Base-by-base conservation (phyloP, 2,329 filamentous ascomycete genomes). In the Botryotinia calthae region DNA sequence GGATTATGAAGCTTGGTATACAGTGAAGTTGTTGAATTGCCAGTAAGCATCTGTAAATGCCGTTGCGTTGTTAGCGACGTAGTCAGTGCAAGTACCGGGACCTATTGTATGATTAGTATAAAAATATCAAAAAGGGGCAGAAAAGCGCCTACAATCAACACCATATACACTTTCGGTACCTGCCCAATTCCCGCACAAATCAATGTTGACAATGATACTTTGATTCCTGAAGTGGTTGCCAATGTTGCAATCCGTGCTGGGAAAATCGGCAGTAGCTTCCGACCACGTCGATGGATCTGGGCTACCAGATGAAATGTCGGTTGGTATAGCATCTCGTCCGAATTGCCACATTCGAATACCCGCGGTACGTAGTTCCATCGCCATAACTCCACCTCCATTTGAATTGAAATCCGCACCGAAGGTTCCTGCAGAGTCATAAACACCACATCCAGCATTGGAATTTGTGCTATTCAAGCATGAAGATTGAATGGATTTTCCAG, bases 121-220 rank as follows among this genome's bases (percentile, higher is more conserved):
- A 5, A 5, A 22, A 37, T 22, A 18, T 56, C n/a, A 28, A 28
- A 3, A 31, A 16, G 18, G 18, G 68, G 9, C 2, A 61, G 40
- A 70, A 37, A 70, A 56, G 10, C 51, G 76, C 78, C 61, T 70
- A 78, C 79, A 80, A 74, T 64, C 77, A 65, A 77, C 71, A 31
- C 68, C 61, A 73, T 78, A 80, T 58, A 78, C 66, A 67, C 28
- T 80, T 73, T 82, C 16, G 79, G 81, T 84, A 86, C 93, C 93
- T 8, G 94, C 94, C 94, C 94, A 97, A 80, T 91, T 89, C 40
- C 95, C 95, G 82, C 95, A 98, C 80, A 97, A 92, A 48, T 92
- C 92, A 4, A 91, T 96, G 83, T 95, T 90, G 81, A 95, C 90
- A 77, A 95, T 88, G 76, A 98, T 90, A 78, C 91, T 88, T 84